phyloP scores from a whole-genome alignment of 2,329 filamentous ascomycete genomes.

The Nigrospora oryzae region DNA sequence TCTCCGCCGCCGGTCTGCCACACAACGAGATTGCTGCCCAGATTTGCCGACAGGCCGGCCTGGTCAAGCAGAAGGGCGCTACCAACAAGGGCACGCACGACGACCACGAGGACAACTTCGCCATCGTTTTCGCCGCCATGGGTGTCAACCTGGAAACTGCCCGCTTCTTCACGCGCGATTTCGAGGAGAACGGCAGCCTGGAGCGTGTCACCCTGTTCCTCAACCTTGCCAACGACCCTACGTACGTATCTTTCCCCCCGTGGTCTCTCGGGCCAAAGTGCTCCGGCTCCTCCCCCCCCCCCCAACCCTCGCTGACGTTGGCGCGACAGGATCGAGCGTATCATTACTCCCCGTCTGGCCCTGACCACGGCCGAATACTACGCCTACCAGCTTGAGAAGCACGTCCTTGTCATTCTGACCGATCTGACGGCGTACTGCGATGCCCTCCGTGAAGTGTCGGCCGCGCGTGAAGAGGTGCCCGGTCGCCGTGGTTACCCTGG shows the following conservation, averaged over 20 bases:
- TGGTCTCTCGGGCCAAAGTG: neutral
- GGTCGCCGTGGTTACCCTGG: conserved; percentile 98
- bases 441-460: conserved; percentile 95
- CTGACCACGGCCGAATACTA: conserved; percentile 99
- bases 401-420: conserved; percentile 96
- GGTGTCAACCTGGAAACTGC: conserved; percentile 99
- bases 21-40: conserved; percentile 99
- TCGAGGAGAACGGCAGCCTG: conserved; percentile 98
- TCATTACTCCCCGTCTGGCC: conserved; percentile 96
- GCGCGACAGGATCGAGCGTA: conserved; percentile 79
- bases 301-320: neutral
- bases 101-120: conserved; percentile 98
- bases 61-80: conserved; percentile 70
- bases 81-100: conserved; percentile 95
- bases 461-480: conserved; percentile 95
- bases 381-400: conserved; percentile 99
- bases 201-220: conserved; percentile 96
- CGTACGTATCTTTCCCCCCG: conserved; percentile 48
- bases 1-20: conserved; percentile 94
- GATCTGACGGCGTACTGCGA: conserved; percentile 98
- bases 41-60: conserved; percentile 92
- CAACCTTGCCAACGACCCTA: conserved; percentile 98
- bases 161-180: conserved; percentile 96
- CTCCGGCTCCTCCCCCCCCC: too few relatives aligned
- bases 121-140: conserved; percentile 98